Evolutionary conservation across 2,329 filamentous ascomycete species (phyloP).

Genomic region (Pestalotiopsis sp.): DNA sequence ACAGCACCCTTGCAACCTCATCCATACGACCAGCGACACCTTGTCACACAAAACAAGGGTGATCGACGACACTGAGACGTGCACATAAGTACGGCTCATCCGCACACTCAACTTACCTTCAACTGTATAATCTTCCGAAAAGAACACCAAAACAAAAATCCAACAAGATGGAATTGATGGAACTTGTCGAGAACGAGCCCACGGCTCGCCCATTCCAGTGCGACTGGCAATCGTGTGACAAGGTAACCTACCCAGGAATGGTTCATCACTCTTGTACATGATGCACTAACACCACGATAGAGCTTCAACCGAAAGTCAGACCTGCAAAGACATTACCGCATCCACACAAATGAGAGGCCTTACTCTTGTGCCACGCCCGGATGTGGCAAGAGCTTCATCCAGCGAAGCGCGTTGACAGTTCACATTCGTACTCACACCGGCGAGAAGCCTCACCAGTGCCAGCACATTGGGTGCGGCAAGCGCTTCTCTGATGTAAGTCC

Average conservation of each 20-base stretch:
- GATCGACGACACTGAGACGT: constrained; percentile 18
- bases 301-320: constrained; percentile 75
- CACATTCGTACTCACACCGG: constrained; percentile 72
- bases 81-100: constrained; percentile 33
- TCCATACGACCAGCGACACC: constrained; percentile 22
- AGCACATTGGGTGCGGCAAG: constrained; percentile 66
- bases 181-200: constrained; percentile 65
- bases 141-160: constrained; percentile 12
- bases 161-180: constrained; percentile 62
- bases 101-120: constrained; percentile 17
- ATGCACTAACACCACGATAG: constrained; percentile 38
- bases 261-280: not conserved
- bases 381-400: constrained; percentile 72
- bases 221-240: constrained; percentile 63
- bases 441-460: constrained; percentile 72
- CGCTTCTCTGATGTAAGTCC: constrained; percentile 67
- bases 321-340: constrained; percentile 69
- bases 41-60: constrained; percentile 20
- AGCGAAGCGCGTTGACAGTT: constrained; percentile 69
- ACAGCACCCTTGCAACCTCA: constrained; percentile 24
- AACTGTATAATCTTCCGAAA: constrained; percentile 14
- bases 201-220: constrained; percentile 65
- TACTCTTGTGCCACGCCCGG: constrained; percentile 62
- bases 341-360: constrained; percentile 71
- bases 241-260: constrained; percentile 44